Evolutionary conservation across 495 filamentous ascomycete species (phyloP).

Genomic region (Podospora sp.): DNA sequence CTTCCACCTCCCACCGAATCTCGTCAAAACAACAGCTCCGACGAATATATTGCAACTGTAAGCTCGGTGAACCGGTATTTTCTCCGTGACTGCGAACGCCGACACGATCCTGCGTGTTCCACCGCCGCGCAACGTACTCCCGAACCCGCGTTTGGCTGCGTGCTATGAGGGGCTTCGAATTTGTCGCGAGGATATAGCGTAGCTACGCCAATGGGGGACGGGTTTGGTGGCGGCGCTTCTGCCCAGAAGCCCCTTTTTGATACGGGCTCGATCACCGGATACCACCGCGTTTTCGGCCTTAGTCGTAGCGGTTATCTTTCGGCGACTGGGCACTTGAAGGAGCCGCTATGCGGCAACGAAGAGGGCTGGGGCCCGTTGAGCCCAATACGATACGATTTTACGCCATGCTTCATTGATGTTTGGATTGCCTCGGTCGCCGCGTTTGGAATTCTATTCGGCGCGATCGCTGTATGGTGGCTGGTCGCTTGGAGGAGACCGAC

Average conservation of each 20-base stretch:
- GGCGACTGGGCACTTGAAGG: conserved; percentile 44
- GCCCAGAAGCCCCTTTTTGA: conserved; percentile 50
- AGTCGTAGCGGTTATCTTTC: conserved; percentile 49
- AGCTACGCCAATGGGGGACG: conserved; percentile 34
- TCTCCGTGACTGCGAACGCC: background rate
- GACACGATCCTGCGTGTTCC: background rate
- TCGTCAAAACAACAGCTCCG: background rate
- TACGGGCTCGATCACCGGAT: conserved; percentile 58
- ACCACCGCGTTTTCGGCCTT: conserved; percentile 42
- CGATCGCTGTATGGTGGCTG: conserved; percentile 72
- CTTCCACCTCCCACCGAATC: background rate
- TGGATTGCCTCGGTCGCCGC: conserved; percentile 75
- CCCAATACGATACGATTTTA: conserved; percentile 82
- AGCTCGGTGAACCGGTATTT: background rate
- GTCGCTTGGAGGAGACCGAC: conserved; percentile 60
- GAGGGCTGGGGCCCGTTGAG: conserved; percentile 97
- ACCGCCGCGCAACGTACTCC: background rate
- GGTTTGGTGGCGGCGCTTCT: conserved; percentile 26
- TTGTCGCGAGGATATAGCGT: conserved; percentile 25
- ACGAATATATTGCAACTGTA: background rate
- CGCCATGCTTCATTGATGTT: conserved; percentile 92
- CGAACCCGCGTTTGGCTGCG: background rate
- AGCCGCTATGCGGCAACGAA: conserved; percentile 79
- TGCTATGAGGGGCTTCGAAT: conserved; percentile 33
- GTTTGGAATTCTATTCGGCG: conserved; percentile 75